Base-by-base conservation (phyloP, 192 early-diverging fungal genomes). In the Podila horticola region DNA sequence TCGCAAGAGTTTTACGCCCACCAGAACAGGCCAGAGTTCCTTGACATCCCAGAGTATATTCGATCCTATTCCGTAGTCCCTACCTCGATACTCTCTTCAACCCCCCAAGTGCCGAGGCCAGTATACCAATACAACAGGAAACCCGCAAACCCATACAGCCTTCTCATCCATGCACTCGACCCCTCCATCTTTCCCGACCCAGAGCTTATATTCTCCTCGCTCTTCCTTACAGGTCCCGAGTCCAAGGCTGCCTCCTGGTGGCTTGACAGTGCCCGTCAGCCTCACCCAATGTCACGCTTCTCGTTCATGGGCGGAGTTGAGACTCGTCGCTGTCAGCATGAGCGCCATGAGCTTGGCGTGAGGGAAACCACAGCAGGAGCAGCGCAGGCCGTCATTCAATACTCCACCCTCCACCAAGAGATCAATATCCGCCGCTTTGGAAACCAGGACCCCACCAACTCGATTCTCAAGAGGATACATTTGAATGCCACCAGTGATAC, bases 261-360 rank as follows among this genome's bases (percentile, higher is more conserved):
- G 93, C 79, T 94, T 13, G 93, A 95, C 62, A 93, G 89, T 74
- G 87, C 89, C 33, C 83, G 82, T 48, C 73, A 81, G 51, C 79
- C 74, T 57, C 81, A 83, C 28, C 69, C 81, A 41, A 72, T 86
- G 68, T 86, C 85, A 55, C 68, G 91, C 41, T 93, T 87, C 70
- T 92, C 92, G 13, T 92, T 83, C 67, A 93, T 93, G 92, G 92
- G 92, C 28, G 81, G 77, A 11, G 34, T 81, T 38, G 71, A 81
- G 3, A 73, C 77, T 28, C 28, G 71, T 36, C 51, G 48, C 10
- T 61, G 24, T 8, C 66, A 65, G 17, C 41, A 41, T 19, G 65
- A 64, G 26, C 15, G 3, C 26, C 24, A 33, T 17, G 41, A 45
- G 3, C 41, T 12, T 45, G 41, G 41, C 15, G 13, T 51, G 8